These are phyloP conservation scores for Datura wrightii DNA, from an alignment of 257 asterid genomes.

Conservation along the genomic window DNA sequence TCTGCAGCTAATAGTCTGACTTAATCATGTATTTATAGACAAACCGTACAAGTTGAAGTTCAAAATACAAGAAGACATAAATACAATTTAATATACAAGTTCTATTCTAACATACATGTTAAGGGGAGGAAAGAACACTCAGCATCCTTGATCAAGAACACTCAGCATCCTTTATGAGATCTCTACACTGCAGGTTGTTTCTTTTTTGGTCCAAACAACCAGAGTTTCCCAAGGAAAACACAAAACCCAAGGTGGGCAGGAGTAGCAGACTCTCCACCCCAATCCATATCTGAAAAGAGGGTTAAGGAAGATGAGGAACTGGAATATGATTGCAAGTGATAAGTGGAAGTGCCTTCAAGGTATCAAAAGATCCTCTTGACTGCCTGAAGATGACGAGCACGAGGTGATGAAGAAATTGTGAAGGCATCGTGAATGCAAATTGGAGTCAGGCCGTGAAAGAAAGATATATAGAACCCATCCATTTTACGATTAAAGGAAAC, in stretches of 20 bases:
- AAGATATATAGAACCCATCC: neutral
- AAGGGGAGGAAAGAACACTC: neutral
- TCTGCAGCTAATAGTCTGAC: neutral
- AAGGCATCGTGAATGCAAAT: neutral
- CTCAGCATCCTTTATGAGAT: neutral
- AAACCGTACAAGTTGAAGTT: constrained; percentile 9
- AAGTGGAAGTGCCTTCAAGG: neutral
- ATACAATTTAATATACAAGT: neutral
- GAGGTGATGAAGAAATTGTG: neutral
- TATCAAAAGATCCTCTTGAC: constrained; percentile 8
- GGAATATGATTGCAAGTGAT: neutral
- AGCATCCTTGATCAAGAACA: neutral
- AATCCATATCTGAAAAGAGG: neutral
- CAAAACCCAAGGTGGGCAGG: neutral
- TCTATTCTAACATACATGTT: neutral
- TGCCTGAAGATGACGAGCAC: neutral
- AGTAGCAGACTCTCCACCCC: neutral
- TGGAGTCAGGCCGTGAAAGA: constrained; percentile 18
- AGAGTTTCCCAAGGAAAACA: constrained; percentile 18
- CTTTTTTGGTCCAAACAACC: neutral
- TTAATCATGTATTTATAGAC: neutral
- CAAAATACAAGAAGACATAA: neutral
- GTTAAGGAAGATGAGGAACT: neutral
- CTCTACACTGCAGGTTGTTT: neutral
- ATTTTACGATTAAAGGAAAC: neutral